Conservation (phyloP, 202 grass and related monocot species). For the Panicum hallii region DNA sequence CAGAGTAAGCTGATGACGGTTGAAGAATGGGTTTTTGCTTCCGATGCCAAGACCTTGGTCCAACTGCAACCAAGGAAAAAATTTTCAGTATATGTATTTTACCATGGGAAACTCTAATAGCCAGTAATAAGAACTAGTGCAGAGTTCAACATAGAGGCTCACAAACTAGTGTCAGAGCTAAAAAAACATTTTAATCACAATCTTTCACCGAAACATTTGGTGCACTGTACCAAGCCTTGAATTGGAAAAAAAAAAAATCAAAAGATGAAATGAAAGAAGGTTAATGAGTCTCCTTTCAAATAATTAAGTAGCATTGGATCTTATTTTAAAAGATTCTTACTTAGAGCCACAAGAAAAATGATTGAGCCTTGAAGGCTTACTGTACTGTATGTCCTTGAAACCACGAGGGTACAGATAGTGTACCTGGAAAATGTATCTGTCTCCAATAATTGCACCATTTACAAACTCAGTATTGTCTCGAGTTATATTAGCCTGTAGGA, state of each 20-base stretch:
- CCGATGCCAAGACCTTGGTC: slow-evolving; percentile 98
- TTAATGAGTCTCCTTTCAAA: neutral
- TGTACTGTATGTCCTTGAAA: slow-evolving; percentile 27
- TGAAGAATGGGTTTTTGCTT: slow-evolving; percentile 94
- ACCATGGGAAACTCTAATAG: neutral
- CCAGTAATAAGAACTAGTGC: slow-evolving; percentile 16
- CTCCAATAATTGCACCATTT: slow-evolving; percentile 84
- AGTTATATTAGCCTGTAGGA: slow-evolving; percentile 93
- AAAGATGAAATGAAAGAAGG: slow-evolving; percentile 23
- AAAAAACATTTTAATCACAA: neutral
- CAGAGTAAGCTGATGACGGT: slow-evolving; percentile 84
- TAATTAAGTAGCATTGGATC: neutral
- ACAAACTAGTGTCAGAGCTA: neutral
- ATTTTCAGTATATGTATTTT: slow-evolving; percentile 18
- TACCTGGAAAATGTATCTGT: slow-evolving; percentile 97
- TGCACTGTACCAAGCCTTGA: neutral
- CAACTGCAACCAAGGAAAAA: slow-evolving; percentile 58
- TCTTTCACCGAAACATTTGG: neutral
- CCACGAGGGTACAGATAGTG: slow-evolving; percentile 30
- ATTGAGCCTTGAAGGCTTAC: neutral
- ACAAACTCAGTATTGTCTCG: slow-evolving; percentile 94
- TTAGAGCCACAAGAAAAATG: slow-evolving; percentile 25
- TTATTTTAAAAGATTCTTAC: slow-evolving; percentile 20
- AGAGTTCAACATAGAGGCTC: neutral
- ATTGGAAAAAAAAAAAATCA: neutral